These are phyloP conservation scores for Kazachstania sp. DNA, from an alignment of 1,139 yeast species.

Conservation along the genomic window DNA sequence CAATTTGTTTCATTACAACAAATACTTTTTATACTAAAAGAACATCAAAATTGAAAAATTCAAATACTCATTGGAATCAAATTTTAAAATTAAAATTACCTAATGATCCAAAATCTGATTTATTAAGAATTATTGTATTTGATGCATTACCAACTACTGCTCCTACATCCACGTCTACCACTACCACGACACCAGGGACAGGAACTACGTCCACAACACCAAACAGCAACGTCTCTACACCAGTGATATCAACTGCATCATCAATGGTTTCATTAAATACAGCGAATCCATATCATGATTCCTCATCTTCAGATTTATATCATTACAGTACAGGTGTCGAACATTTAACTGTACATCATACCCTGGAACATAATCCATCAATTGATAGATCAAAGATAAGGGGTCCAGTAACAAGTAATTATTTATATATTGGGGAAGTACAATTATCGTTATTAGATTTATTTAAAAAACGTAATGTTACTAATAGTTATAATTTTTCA, in stretches of 20 bases:
- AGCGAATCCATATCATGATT: not conserved
- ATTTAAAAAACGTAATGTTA: constrained; percentile 17
- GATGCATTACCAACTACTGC: constrained; percentile 16
- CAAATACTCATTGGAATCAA: constrained; percentile 23
- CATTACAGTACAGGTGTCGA: not conserved
- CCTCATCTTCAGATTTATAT: not conserved
- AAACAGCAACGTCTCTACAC: not conserved
- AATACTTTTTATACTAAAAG: constrained; percentile 20
- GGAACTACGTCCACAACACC: too few relatives aligned
- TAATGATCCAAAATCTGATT: constrained; percentile 20
- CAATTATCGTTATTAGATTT: constrained; percentile 23
- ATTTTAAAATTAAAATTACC: constrained; percentile 24
- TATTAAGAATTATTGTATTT: constrained; percentile 24
- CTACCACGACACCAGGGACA: too few relatives aligned
- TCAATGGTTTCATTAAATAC: not conserved
- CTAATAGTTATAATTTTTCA: constrained; percentile 15
- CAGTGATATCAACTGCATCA: not conserved
- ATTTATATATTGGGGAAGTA: constrained; percentile 28
- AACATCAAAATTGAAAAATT: constrained; percentile 19
- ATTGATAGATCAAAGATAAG: not conserved
- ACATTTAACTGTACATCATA: not conserved
- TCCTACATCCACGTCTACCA: too few relatives aligned
- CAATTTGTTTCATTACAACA: constrained; percentile 26
- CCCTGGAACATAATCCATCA: not conserved
- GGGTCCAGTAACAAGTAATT: constrained; percentile 7